Evolutionary conservation across 805 yeast species (phyloP), one percentile per base, ranked within the genome.

Genomic region (Saccharomyces paradoxus): DNA sequence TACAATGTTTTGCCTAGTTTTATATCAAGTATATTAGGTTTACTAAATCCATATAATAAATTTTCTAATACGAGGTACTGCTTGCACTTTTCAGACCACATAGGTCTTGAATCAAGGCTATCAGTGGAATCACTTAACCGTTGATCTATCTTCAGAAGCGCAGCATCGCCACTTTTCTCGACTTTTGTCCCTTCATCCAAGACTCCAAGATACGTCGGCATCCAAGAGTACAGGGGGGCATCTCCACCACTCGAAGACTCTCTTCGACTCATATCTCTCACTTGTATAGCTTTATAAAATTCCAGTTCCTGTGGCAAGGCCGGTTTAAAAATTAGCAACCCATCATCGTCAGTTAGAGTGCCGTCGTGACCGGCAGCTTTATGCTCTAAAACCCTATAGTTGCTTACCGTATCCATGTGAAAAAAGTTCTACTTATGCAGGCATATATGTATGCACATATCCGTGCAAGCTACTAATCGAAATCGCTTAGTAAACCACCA

Each of bases 321-420:
- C 0, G 84, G 83, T 68, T 94, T 92, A 54, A 88, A 80, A 60
- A 91, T 86, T 14, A 92, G 71, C 7, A 81, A 70, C 0, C 90
- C 96, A 46, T 79, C 80, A 6, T 68, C 77, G 58, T 82, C 82
- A 10, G 81, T 79, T 53, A 89, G 61, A 2, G 86, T 80, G 0
- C 96, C 98, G 5, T 77, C 87, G 64, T 92, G 99, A 5, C 99
- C 99, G 0, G 97, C 98, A 2, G 94, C 98, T 70, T 83, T 86
- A 64, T 87, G 88, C 53, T 67, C 58, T 50, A 69, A 54, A 29
- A 48, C 53, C 50, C 30, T 44, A 41, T 44, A 51, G 12, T 37
- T 37, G 12, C 17, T 17, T 9, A 17, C 44, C 24, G 13, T 37
- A 37, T 37, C 44, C 55, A 46, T 37, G 44, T n/a, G 44, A 37